Evolutionary conservation across 768 basidiomycete genomes (phyloP).

Genomic region (Pulveroboletus sp.): DNA sequence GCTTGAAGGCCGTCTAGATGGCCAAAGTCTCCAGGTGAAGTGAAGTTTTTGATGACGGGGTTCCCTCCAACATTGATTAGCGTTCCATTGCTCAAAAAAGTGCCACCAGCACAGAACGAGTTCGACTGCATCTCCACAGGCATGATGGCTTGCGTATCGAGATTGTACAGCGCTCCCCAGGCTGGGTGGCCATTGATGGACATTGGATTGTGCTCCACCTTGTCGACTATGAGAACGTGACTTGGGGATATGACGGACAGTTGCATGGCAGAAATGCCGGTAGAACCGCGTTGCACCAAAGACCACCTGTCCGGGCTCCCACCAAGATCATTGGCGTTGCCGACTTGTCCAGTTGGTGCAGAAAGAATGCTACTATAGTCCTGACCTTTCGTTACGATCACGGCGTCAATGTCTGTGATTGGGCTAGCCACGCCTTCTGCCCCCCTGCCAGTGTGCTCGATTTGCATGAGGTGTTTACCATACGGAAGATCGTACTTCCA

Average conservation of each 20-base stretch:
- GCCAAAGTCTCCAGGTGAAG: slow-evolving; percentile 69
- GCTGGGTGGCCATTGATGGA: slow-evolving; percentile 71
- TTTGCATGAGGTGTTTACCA: slow-evolving; percentile 57
- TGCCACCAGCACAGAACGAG: slow-evolving; percentile 83
- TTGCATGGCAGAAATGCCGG: slow-evolving; percentile 80
- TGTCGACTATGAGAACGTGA: slow-evolving; percentile 74
- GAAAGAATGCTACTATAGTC: background rate
- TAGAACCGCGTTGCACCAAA: slow-evolving; percentile 58
- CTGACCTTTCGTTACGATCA: slow-evolving; percentile 54
- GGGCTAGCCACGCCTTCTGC: slow-evolving; percentile 32
- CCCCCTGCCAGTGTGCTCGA: slow-evolving; percentile 50
- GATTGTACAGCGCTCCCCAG: slow-evolving; percentile 73
- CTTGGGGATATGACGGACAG: slow-evolving; percentile 60
- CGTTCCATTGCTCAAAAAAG: slow-evolving; percentile 73
- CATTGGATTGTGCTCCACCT: slow-evolving; percentile 82
- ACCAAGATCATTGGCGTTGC: background rate
- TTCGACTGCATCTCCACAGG: slow-evolving; percentile 69
- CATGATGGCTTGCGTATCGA: slow-evolving; percentile 55
- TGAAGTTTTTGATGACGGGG: slow-evolving; percentile 61
- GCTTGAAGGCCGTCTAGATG: slow-evolving; percentile 71
- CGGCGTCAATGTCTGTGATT: slow-evolving; percentile 55
- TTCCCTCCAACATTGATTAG: slow-evolving; percentile 79
- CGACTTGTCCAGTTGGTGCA: background rate
- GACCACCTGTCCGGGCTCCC: slow-evolving; percentile 40
- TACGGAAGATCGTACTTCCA: slow-evolving; percentile 50